Evolutionary conservation across 1,284 basidiomycete genomes (phyloP), one percentile per base, ranked within the genome.

Genomic region (Vanrija humicola): DNA sequence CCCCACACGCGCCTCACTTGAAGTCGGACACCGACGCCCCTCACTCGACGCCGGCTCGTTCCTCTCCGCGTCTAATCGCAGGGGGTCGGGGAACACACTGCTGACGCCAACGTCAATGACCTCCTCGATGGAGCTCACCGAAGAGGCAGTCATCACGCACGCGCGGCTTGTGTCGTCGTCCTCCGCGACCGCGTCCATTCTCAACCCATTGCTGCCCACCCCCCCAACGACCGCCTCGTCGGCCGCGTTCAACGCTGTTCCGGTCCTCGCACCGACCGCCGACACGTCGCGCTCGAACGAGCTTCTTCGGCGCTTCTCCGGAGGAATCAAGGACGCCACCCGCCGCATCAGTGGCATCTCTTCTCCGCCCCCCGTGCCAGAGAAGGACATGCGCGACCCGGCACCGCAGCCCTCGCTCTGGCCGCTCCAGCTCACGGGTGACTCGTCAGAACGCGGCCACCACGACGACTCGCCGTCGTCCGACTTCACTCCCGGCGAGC

Each of bases 311-410:
- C 50, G 50, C 21, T 26, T 51, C 34, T 51, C 54, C 8, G 67
- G 67, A 1, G 64, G 65, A 10, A 63, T 66, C 26, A 56, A 45
- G 38, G 15, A 14, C 28, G 42, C 42, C 59, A 3, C 59, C 60
- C 6, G 43, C 65, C n/a, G 49, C 64, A 21, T 39, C 43, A 5
- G 38, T 39, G 6, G 46, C 21, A 23, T 40, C 14, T 19, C 49
- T 26, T 44, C 38, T 26, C 19, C 38, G 18, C n/a, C 43, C 46
- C 8, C 42, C 16, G 26, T 26, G 14, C 29, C 47, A 7, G 52
- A 59, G 15, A 28, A 64, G 12, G 64, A 70, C 23, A 64, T 75
- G 1, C 58, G 67, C 6, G 73, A 74, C 59, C 72, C 72, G 1
- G 62, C 65, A 14, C 67, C 70, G 6, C 67, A 62, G 21, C 73